Evolutionary conservation across 805 yeast genomes (phyloP), one percentile per base, ranked within the genome.

Genomic region (Dipodascopsis uninucleata): DNA sequence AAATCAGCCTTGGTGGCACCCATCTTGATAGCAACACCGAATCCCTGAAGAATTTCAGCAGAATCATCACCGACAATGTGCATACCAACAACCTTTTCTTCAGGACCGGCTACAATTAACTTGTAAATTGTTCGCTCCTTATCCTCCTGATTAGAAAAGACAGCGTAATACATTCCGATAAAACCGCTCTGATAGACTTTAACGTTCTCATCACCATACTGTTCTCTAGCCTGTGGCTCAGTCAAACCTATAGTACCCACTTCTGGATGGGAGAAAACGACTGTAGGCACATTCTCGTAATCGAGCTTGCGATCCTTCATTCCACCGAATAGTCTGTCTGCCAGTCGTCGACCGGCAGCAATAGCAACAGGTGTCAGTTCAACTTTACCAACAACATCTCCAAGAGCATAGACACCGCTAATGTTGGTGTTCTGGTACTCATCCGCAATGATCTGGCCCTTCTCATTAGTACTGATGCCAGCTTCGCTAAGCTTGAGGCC

Each of bases 281-380:
- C 99, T 34, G 96, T 83, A 33, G 99, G 98, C 39, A 93, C 79
- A 62, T 89, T 85, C 23, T 64, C 68, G 67, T 82, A 93, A 64
- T 88, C 96, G 65, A 85, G 86, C 63, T 89, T 87, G 64, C 82
- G 85, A 36, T 78, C 65, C 52, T 77, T 77, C 71, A 75, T 86
- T 44, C 89, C 82, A 18, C 96, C 96, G 63, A 90, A 93, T 49
- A 93, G 70, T 64, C 99, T 78, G 71, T 90, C 89, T 23, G 97
- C 78, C 57, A 93, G 75, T 65, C 79, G 85, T 68, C 99, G 82
- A 50, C 99, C 99, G 7, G 98, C 89, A 28, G 98, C 97, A 70
- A 93, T 93, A 29, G 98, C 98, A 34, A 88, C 97, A 6, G 99
- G 99, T 2, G 99, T 93, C 59, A 93, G 76, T 71, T 93, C 97